A percentile compares a stretch with the other conserved stretches of the same genome.
Conservation (phyloP, 371 early-diverging fungal genomes). For the Catenaria anguillulae region DNA sequence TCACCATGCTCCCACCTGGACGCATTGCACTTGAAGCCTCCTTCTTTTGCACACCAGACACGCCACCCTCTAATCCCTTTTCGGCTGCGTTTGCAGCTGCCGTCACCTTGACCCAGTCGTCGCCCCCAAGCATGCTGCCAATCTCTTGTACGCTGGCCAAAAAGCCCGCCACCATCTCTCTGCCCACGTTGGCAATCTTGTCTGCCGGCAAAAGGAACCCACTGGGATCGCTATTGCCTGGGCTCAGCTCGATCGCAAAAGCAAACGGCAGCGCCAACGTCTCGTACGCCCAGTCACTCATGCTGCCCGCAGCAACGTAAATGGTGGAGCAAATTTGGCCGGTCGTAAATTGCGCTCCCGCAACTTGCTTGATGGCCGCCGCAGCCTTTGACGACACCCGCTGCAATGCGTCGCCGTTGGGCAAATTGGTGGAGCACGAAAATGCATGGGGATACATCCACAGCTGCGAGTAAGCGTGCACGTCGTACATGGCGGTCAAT, state of each 20-base stretch:
- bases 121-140: too few relatives aligned
- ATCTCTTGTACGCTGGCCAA: too few relatives aligned
- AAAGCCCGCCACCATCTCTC: too few relatives aligned
- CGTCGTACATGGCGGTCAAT: constrained; percentile 28
- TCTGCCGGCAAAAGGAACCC: constrained; percentile 36
- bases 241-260: constrained; percentile 37
- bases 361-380: constrained; percentile 21
- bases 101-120: too few relatives aligned
- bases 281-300: constrained; percentile 29
- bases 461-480: constrained; percentile 38
- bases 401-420: constrained; percentile 2
- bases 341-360: constrained; percentile 33
- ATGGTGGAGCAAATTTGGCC: constrained; percentile 38
- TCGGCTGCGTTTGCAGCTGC: too few relatives aligned
- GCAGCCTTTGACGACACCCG: constrained; percentile 5
- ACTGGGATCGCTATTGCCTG: constrained; percentile 20
- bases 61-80: too few relatives aligned
- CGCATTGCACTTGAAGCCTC: too few relatives aligned
- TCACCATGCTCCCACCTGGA: too few relatives aligned
- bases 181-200: constrained; percentile 31
- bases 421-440: constrained; percentile 4
- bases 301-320: constrained; percentile 30
- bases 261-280: constrained; percentile 30
- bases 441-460: constrained; percentile 23
- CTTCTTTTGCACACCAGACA: too few relatives aligned